These are phyloP conservation scores for Cercospora berteroae DNA, from an alignment of 2,329 filamentous ascomycete genomes.

Conservation along the genomic window DNA sequence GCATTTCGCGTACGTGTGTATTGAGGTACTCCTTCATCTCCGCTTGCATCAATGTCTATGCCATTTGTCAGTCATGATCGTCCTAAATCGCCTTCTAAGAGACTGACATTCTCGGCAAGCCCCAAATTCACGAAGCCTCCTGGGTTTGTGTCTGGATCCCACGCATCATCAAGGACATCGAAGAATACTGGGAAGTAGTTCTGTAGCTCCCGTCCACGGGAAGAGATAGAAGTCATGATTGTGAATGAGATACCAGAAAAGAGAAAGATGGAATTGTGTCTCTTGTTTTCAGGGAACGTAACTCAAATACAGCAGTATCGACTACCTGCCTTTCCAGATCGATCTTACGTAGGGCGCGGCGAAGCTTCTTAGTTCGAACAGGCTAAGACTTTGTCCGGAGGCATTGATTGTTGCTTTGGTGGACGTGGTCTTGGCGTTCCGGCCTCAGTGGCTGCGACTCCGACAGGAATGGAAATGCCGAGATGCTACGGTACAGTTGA, in stretches of 20 bases:
- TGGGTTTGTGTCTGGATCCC: background rate
- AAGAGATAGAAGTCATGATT: background rate
- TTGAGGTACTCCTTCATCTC: background rate
- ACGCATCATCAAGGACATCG: background rate
- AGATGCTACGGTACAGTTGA: background rate
- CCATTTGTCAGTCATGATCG: background rate
- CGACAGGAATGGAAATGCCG: background rate
- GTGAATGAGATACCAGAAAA: background rate
- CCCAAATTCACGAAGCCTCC: background rate
- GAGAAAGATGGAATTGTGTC: too few species aligned
- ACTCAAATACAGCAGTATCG: too few species aligned
- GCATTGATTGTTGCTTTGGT: background rate
- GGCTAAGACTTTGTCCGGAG: background rate
- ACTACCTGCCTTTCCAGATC: too few species aligned
- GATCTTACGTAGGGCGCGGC: background rate
- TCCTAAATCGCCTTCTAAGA: background rate
- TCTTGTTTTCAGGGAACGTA: too few species aligned
- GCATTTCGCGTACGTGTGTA: background rate
- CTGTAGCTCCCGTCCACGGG: background rate
- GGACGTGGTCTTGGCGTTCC: background rate
- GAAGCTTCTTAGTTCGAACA: background rate
- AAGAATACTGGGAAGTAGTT: background rate
- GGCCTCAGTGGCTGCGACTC: background rate
- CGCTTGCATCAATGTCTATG: background rate
- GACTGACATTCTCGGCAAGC: background rate